Evolutionary conservation across 805 yeast genomes (phyloP).

Genomic region (Saccharomycopsis sp.): DNA sequence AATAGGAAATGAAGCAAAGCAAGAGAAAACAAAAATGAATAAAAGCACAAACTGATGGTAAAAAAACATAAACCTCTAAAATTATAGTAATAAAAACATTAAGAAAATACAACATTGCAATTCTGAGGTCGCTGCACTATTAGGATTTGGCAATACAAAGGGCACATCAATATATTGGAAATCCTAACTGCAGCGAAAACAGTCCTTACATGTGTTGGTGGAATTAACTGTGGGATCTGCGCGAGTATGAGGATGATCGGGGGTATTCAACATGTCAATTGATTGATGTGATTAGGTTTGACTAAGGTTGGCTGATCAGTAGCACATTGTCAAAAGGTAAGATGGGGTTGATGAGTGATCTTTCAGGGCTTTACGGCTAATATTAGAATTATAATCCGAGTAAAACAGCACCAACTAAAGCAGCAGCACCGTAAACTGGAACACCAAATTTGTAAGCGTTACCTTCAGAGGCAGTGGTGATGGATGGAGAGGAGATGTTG

Average conservation of each 20-base stretch:
- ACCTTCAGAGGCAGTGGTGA: conserved; percentile 26
- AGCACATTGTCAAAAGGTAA: conserved; percentile 1
- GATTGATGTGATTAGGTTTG: not conserved
- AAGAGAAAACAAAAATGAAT: not conserved
- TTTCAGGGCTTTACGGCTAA: not conserved
- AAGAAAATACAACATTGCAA: not conserved
- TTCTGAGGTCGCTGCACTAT: not conserved
- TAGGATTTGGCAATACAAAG: not conserved
- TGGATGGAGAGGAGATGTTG: conserved; percentile 23
- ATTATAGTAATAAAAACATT: not conserved
- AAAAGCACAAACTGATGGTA: not conserved
- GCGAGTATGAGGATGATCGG: not conserved
- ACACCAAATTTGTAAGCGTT: conserved; percentile 23
- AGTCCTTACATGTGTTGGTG: not conserved
- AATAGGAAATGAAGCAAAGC: not conserved
- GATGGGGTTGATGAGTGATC: not conserved
- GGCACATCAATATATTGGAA: not conserved
- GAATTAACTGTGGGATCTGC: not conserved
- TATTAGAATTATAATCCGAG: conserved; percentile 25
- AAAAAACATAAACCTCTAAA: not conserved
- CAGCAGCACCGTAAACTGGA: conserved; percentile 28
- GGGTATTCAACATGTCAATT: not conserved
- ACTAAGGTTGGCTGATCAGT: not conserved
- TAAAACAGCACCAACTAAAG: conserved; percentile 27
- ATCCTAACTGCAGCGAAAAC: not conserved